Base-by-base conservation (phyloP, 2,329 filamentous ascomycete genomes). In the Colletotrichum ledebouriae region DNA sequence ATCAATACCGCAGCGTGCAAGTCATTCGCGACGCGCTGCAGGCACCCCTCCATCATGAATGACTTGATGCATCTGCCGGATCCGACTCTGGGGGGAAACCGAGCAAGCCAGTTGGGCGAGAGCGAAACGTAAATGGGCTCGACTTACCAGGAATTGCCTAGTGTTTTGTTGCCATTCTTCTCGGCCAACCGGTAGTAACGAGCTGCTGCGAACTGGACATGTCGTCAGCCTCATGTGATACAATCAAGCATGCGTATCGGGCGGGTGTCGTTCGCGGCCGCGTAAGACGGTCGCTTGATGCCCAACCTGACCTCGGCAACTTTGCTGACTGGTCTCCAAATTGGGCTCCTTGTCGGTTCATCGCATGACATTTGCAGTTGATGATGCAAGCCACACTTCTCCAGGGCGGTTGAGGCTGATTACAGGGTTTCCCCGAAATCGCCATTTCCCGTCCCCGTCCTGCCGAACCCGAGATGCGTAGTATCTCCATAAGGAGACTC, bases 81-180 rank as follows among this genome's bases (percentile, higher is more conserved):
- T 44, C 56, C 61, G 25, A 56, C 34, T 50, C 56, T 56, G 46
- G 49, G 59, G 74, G 74, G 65, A 33, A 64, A 20, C 20, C 15
- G 46, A 53, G 34, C 25, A 55, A 42, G 20, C 29, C 55, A 69
- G 60, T 68, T 68, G 56, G 57, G 49, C 2, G 49, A 29, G 34
- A 34, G 34, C 17, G 59, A 66, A 73, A 70, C 59, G 20, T n/a
- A 71, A 59, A 67, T 63, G 34, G 66, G 72, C 63, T 71, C 69
- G 53, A 87, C 92, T 80, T 90, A 98, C 95, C 96, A 99, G 74
- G 93, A 92, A 83, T 98, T 98, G 71, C 96, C 96, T 72, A 98
- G 84, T 63, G 90, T 94, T 84, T 97, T 98, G 80, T 90, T 92
- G 58, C 95, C 95, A 77, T 90, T 92, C 76, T 93, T 86, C 82